Conservation (phyloP, 1,139 yeast genomes). For the Hansenula sp. region DNA sequence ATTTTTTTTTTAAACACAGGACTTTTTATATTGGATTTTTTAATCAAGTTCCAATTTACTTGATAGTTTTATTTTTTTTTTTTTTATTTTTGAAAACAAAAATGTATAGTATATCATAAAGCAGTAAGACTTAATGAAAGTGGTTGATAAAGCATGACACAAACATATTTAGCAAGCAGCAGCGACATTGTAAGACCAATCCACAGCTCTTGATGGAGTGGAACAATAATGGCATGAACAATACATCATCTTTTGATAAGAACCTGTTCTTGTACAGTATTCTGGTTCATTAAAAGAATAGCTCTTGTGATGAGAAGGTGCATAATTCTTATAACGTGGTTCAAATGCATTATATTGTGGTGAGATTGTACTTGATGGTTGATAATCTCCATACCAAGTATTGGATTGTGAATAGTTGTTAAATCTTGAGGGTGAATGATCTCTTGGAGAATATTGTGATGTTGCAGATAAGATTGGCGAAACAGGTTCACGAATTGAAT, state of each 20-base stretch:
- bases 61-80: no score
- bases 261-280: slow-evolving; percentile 20
- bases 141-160: no score
- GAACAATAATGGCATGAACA: slow-evolving; percentile 21
- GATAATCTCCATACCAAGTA: slow-evolving; percentile 6
- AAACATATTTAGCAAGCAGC: slow-evolving; percentile 11
- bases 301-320: slow-evolving; percentile 11
- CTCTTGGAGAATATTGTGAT: slow-evolving; percentile 16
- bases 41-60: no score
- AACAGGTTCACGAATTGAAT: slow-evolving; percentile 13
- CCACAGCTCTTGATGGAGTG: slow-evolving; percentile 14
- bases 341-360: neutral
- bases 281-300: slow-evolving; percentile 18
- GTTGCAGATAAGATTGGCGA: slow-evolving; percentile 15
- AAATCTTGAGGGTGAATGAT: slow-evolving; percentile 7
- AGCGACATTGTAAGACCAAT: slow-evolving; percentile 18
- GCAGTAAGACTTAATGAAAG: no score
- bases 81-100: no score
- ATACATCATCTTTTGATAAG: slow-evolving; percentile 14
- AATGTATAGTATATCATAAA: no score
- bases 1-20: no score
- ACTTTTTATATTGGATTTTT: no score
- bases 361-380: slow-evolving; percentile 2
- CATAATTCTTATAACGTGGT: neutral
- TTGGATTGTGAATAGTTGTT: slow-evolving; percentile 2